Evolutionary conservation across 2,329 filamentous ascomycete genomes (phyloP).

Genomic region (Hymenoscyphus repandus): DNA sequence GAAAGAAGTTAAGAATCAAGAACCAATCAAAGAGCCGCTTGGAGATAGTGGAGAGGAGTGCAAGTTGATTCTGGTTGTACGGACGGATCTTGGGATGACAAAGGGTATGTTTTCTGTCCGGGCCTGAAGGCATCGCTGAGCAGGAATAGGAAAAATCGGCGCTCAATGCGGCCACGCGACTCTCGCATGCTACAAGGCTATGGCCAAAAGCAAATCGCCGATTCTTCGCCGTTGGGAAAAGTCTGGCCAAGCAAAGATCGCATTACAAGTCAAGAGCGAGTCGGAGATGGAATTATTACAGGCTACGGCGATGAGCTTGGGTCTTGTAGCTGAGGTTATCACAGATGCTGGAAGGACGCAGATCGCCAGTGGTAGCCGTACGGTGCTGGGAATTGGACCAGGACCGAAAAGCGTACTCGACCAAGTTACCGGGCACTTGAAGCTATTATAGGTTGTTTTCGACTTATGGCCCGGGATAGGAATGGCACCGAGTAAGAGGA

Average conservation of each 20-base stretch:
- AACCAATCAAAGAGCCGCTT: conserved; percentile 34
- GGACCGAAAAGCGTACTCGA: conserved; percentile 85
- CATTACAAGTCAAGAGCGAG: conserved; percentile 81
- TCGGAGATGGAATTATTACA: conserved; percentile 72
- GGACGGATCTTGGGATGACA: conserved; percentile 94
- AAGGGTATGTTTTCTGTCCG: conserved; percentile 42
- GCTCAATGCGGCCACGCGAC: conserved; percentile 96
- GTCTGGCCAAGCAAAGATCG: conserved; percentile 86
- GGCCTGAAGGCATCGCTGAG: neutral
- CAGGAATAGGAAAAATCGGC: conserved; percentile 77
- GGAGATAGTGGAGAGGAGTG: conserved; percentile 66
- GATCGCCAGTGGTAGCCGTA: conserved; percentile 88
- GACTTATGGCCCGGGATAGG: neutral
- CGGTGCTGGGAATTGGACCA: conserved; percentile 78
- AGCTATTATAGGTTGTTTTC: conserved; percentile 58
- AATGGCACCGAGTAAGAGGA: no score
- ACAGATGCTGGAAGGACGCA: conserved; percentile 95
- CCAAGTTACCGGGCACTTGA: conserved; percentile 76
- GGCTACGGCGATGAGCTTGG: conserved; percentile 74
- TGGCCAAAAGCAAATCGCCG: conserved; percentile 53
- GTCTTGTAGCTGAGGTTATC: conserved; percentile 83
- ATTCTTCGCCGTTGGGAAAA: conserved; percentile 82
- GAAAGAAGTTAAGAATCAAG: conserved; percentile 1
- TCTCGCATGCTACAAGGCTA: conserved; percentile 90
- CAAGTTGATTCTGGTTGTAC: conserved; percentile 87